A percentile compares a stretch with the other conserved stretches of the same genome.
These are phyloP conservation scores for Oleoguttula mirabilis DNA, from an alignment of 495 filamentous ascomycete species.

Conservation along the genomic window DNA sequence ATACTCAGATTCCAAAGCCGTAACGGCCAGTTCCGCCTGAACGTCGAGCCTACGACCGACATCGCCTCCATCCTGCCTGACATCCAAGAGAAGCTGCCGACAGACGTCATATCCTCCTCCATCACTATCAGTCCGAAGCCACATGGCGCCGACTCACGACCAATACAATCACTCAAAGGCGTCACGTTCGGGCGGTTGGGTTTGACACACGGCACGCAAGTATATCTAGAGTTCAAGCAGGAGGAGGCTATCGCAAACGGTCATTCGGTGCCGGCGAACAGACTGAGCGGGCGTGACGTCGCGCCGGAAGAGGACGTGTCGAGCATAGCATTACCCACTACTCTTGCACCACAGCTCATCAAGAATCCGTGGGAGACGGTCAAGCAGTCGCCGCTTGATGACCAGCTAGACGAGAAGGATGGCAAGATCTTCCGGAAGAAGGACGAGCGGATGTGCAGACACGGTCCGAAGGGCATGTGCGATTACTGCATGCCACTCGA, in stretches of 20 bases:
- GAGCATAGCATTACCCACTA: slow-evolving; percentile 40
- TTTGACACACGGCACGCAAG: slow-evolving; percentile 73
- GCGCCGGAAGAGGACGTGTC: slow-evolving; percentile 54
- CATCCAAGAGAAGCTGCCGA: slow-evolving; percentile 51
- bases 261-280: slow-evolving; percentile 22
- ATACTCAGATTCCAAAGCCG: slow-evolving; percentile 55
- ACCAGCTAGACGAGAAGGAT: slow-evolving; percentile 74
- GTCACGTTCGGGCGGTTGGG: slow-evolving; percentile 59
- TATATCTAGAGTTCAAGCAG: slow-evolving; percentile 71
- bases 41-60: slow-evolving; percentile 42
- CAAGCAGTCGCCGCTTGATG: slow-evolving; percentile 72
- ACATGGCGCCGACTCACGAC: slow-evolving; percentile 59
- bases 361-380: slow-evolving; percentile 92
- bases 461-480: slow-evolving; percentile 95
- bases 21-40: slow-evolving; percentile 59
- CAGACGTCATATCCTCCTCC: slow-evolving; percentile 58
- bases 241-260: slow-evolving; percentile 40
- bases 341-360: slow-evolving; percentile 43
- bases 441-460: slow-evolving; percentile 84
- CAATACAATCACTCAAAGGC: slow-evolving; percentile 51
- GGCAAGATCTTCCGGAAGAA: slow-evolving; percentile 74
- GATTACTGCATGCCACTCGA: slow-evolving; percentile 99
- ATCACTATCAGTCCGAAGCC: slow-evolving; percentile 73
- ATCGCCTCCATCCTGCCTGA: slow-evolving; percentile 41
- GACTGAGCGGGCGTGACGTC: slow-evolving; percentile 70